Evolutionary conservation across 2,329 filamentous ascomycete species (phyloP), one percentile per base, ranked within the genome.

Genomic region (Ophiocordyceps australis): DNA sequence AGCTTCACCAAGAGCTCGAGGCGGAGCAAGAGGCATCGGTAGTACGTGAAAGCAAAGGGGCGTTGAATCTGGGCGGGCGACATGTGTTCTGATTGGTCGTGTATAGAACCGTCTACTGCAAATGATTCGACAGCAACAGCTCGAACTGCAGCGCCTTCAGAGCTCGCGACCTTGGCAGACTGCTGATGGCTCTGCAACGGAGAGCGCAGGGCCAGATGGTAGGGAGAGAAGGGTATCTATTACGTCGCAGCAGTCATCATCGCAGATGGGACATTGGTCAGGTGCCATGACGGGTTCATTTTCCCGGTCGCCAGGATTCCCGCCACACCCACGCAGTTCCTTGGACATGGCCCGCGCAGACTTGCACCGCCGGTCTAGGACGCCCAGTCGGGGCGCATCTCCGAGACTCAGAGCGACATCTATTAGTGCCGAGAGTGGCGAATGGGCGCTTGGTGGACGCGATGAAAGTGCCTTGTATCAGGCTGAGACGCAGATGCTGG

Each of bases 401-500:
- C 53, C 76, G 37, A 46, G 61, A 44, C 38, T 75, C 40, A 47
- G 65, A 39, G 51, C 67, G 24, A 57, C 64, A 19, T 72, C 66
- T 3, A 66, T 71, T 35, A 63, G 63, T 29, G 62, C 50, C 12
- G 69, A 74, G 28, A 60, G 56, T 27, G 63, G 61, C 18, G 73
- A 81, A 17, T 69, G 62, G 53, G 49, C 63, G 24, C 57, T 76
- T 2, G 65, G 64, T n/a, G 65, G 65, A 7, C 59, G 77, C 12
- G 78, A 83, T 39, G 78, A 85, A 44, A 73, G 65, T 34, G 73
- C 74, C 1, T 83, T 82, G 45, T 85, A 85, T 40, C 77, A 83
- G 45, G 78, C 78, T 5, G 79, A 86, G 50, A 81, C 77, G 2
- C 75, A 81, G 49, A 82, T 70, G 52, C 50, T 86, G 38, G 65